Evolutionary conservation across 805 yeast species (phyloP).

Genomic region (Starmerella bacillaris): DNA sequence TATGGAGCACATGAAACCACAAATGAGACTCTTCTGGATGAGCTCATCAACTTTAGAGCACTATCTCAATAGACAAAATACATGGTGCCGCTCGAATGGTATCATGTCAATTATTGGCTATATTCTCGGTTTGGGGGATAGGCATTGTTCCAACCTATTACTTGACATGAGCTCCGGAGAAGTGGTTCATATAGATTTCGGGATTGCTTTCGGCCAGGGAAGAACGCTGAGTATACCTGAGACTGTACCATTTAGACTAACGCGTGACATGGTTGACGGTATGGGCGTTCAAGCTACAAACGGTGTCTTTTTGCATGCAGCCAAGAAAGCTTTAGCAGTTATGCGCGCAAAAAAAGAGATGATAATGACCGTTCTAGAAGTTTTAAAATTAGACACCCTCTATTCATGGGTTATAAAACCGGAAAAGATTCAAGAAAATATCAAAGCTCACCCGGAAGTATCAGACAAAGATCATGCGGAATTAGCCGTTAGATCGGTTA

Average conservation of each 20-base stretch:
- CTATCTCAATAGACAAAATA: constrained; percentile 53
- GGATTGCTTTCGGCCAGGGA: constrained; percentile 94
- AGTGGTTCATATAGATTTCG: constrained; percentile 88
- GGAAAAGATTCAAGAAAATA: constrained; percentile 18
- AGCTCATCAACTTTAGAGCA: constrained; percentile 45
- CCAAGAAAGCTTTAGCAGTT: constrained; percentile 56
- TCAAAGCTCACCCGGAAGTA: not conserved
- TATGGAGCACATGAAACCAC: constrained; percentile 39
- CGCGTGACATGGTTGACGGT: constrained; percentile 82
- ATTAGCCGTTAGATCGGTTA: constrained; percentile 56
- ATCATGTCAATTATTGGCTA: constrained; percentile 74
- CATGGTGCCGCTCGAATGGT: constrained; percentile 64
- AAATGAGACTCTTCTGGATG: constrained; percentile 51
- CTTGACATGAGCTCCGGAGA: constrained; percentile 73
- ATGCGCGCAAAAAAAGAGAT: constrained; percentile 47
- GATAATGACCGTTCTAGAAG: constrained; percentile 67
- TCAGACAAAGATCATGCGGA: constrained; percentile 43
- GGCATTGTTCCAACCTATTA: constrained; percentile 81
- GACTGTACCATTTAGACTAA: constrained; percentile 77
- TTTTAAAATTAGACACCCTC: constrained; percentile 78
- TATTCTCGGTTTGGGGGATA: constrained; percentile 80
- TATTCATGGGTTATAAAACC: constrained; percentile 78
- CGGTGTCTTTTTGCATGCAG: constrained; percentile 56
- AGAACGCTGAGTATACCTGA: constrained; percentile 72
- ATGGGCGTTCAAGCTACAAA: constrained; percentile 73